Percentiles rank a stretch among this genome's conserved stretches.
Evolutionary conservation across 257 asterid species (phyloP).

Genomic region (Scutellaria baicalensis): DNA sequence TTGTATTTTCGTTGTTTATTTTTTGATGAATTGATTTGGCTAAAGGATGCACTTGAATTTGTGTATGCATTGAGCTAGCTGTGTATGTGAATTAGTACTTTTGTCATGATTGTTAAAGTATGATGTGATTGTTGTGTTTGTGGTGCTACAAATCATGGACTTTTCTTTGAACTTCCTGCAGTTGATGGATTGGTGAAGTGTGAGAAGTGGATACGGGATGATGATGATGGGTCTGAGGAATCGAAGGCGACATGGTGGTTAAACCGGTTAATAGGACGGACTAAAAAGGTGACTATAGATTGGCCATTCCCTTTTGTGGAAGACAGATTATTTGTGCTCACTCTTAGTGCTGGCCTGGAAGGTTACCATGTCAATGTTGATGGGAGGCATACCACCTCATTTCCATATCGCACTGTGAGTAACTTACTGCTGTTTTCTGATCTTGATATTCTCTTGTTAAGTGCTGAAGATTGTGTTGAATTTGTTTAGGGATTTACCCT

Average conservation of each 20-base stretch:
- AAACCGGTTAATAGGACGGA: conserved; percentile 67
- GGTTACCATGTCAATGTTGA: conserved; percentile 89
- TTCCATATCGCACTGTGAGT: conserved; percentile 91
- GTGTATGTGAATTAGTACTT: background rate
- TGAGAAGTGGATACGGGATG: conserved; percentile 78
- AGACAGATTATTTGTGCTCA: conserved; percentile 74
- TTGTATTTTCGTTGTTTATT: background rate
- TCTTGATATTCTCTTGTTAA: background rate
- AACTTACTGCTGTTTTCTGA: background rate
- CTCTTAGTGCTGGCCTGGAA: conserved; percentile 94
- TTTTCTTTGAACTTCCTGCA: conserved; percentile 27
- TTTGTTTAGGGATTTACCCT: conserved; percentile 75
- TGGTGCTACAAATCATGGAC: background rate
- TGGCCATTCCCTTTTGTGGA: conserved; percentile 95
- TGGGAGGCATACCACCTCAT: conserved; percentile 91
- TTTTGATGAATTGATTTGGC: conserved; percentile 9
- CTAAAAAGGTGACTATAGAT: conserved; percentile 59
- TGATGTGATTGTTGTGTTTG: background rate
- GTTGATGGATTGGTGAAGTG: conserved; percentile 82
- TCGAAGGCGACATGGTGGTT: conserved; percentile 84
- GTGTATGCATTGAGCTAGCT: background rate
- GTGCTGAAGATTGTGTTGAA: background rate
- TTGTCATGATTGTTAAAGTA: background rate
- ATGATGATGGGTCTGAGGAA: conserved; percentile 61
- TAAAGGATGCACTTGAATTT: background rate